Percentiles rank a stretch among this genome's conserved stretches.
Evolutionary conservation across 106 monocot species (phyloP).

Genomic region (Cymbidium sinense): DNA sequence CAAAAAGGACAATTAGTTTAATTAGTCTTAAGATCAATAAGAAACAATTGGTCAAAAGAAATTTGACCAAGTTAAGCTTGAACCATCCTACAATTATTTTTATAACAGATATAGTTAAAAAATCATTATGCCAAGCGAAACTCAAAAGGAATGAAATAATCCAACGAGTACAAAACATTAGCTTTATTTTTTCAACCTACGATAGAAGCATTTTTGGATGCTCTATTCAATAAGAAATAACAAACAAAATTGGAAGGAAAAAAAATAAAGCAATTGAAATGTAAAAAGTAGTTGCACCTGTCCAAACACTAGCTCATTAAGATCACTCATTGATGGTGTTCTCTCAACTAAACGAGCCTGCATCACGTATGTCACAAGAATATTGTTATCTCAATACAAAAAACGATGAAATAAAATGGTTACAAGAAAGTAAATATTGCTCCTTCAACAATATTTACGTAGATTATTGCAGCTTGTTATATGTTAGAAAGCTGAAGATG

Average conservation of each 20-base stretch:
- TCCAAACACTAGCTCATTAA: slow-evolving; percentile 94
- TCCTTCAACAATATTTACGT: background rate
- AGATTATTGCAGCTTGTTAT: background rate
- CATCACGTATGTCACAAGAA: slow-evolving; percentile 17
- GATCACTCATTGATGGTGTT: slow-evolving; percentile 96
- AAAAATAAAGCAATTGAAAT: background rate
- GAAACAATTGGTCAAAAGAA: background rate
- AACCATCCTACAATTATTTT: background rate
- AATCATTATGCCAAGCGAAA: background rate
- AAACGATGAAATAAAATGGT: background rate
- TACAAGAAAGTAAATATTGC: background rate
- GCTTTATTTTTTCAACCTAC: background rate
- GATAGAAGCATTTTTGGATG: background rate
- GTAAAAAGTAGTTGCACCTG: slow-evolving; percentile 35
- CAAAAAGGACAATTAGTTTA: too few species aligned
- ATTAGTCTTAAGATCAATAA: too few species aligned
- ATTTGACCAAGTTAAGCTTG: background rate
- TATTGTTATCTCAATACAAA: background rate
- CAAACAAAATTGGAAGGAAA: background rate
- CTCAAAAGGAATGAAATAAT: slow-evolving; percentile 5
- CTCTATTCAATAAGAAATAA: background rate
- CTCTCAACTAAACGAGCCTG: slow-evolving; percentile 82
- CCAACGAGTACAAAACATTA: background rate
- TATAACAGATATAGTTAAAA: background rate
- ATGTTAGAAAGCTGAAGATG: background rate